Evolutionary conservation across 805 yeast genomes (phyloP), one percentile per base, ranked within the genome.

Genomic region (Candida pini): DNA sequence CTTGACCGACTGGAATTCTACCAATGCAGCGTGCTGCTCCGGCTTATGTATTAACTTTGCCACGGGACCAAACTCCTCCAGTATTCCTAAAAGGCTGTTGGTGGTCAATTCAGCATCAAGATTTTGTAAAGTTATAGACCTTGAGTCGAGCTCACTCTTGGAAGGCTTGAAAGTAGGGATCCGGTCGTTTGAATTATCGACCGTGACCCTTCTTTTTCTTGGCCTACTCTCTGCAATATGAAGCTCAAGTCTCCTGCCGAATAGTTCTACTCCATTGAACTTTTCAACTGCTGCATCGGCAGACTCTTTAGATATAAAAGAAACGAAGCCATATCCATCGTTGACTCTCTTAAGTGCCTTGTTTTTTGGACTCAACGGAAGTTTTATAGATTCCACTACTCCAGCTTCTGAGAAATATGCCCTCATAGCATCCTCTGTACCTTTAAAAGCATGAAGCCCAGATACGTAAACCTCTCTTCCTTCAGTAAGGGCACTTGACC

Each of bases 301-400:
- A 3, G 65, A 68, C 1, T 62, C 66, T 7, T 28, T 27, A 3
- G 55, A 50, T 2, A 48, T 38, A 45, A 75, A 82, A 0, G 73
- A 62, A 0, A 84, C 58, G 49, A 84, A 82, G 0, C 81, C 95
- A 53, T 69, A 78, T 0, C 90, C 89, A 30, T 74, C 76, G 48
- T 78, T 69, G 3, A 58, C 53, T 5, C 53, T 48, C 19, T 53
- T 60, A 6, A 58, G 54, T 4, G 49, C 47, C 28, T 51, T 60
- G 21, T 57, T 60, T 23, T 52, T 53, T 7, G 30, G 36, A 9
- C 30, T 36, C 30, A 68, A 38, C 2, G 84, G 85, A 3, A 81
- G 41, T 21, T 60, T 64, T 0, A 82, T 53, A 25, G 56, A 58
- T 35, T 77, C 81, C 12, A 84, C 63, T 0, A 43, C 44, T 0